A percentile compares a stretch with the other conserved stretches of the same genome.
Evolutionary conservation across 176 grass and related monocot species (phyloP).

Genomic region (Echinochloa phyllopogon): DNA sequence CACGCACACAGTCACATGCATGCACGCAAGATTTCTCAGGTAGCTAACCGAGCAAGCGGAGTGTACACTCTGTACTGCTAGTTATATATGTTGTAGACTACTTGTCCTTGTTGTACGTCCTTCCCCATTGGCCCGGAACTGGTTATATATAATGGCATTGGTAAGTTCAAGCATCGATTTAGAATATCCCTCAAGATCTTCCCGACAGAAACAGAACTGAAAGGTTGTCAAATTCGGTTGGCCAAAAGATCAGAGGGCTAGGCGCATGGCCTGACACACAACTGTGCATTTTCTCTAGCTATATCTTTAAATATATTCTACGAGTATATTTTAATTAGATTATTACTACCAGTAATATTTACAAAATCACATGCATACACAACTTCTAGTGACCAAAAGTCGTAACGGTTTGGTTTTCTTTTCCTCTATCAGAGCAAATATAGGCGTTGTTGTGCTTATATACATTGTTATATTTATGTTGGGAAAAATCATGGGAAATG

Average conservation of each 20-base stretch:
- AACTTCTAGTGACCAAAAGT: not conserved
- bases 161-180: slow-evolving; percentile 27
- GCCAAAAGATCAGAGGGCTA: slow-evolving; percentile 19
- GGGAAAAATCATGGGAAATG: not conserved
- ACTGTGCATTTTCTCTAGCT: not conserved
- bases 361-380: not conserved
- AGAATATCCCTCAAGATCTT: slow-evolving; percentile 41
- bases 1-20: not conserved
- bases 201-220: slow-evolving; percentile 20
- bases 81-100: not conserved
- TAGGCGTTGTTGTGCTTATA: not conserved
- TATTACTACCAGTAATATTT: not conserved
- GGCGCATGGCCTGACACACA: slow-evolving; percentile 6
- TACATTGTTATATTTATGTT: not conserved
- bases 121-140: slow-evolving; percentile 7
- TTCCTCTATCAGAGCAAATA: not conserved
- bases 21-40: not conserved
- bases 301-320: not conserved
- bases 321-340: not conserved
- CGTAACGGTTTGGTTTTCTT: too few relatives aligned
- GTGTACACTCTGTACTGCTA: not conserved
- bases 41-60: not conserved
- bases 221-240: slow-evolving; percentile 4
- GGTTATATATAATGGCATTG: not conserved
- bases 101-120: not conserved